Evolutionary conservation across 139 green algal species (phyloP).

Genomic region (Chlamydomonas sp.): DNA sequence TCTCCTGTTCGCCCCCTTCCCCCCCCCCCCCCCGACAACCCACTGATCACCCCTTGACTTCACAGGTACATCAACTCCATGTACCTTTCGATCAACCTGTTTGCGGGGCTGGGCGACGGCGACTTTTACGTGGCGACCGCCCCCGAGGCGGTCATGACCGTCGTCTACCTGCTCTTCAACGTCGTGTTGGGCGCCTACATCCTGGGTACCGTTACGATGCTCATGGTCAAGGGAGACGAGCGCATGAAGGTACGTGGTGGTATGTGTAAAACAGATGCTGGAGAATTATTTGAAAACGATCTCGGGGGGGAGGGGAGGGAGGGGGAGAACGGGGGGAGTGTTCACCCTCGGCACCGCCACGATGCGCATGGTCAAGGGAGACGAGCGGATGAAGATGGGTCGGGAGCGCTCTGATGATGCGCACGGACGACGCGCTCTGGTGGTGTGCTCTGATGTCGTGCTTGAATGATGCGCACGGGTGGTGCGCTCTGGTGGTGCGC

Average conservation of each 20-base stretch:
- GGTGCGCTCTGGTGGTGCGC: too few species aligned
- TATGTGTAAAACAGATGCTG: neutral
- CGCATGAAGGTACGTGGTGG: too few species aligned
- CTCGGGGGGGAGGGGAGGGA: neutral
- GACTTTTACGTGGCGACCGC: conserved; percentile 16
- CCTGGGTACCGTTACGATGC: conserved; percentile 9
- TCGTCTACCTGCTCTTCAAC: conserved; percentile 22
- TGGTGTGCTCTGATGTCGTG: too few species aligned
- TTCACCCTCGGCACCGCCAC: conserved; percentile 11
- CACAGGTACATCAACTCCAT: conserved; percentile 19
- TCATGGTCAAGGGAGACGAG: neutral
- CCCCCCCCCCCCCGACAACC: neutral
- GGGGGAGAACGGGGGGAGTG: neutral
- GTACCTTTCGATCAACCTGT: conserved; percentile 12
- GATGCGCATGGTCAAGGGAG: conserved; percentile 30
- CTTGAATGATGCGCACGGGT: too few species aligned
- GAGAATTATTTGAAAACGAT: neutral
- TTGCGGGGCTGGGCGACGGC: conserved; percentile 17
- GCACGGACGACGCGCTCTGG: too few species aligned
- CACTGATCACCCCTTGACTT: neutral
- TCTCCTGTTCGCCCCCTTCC: neutral
- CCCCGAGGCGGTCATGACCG: conserved; percentile 13
- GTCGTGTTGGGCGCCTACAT: conserved; percentile 27
- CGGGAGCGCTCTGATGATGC: too few species aligned
- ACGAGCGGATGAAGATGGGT: conserved; percentile 32